phyloP scores from a whole-genome alignment of 805 yeast species.

The Wickerhamomyces hampshirensis region DNA sequence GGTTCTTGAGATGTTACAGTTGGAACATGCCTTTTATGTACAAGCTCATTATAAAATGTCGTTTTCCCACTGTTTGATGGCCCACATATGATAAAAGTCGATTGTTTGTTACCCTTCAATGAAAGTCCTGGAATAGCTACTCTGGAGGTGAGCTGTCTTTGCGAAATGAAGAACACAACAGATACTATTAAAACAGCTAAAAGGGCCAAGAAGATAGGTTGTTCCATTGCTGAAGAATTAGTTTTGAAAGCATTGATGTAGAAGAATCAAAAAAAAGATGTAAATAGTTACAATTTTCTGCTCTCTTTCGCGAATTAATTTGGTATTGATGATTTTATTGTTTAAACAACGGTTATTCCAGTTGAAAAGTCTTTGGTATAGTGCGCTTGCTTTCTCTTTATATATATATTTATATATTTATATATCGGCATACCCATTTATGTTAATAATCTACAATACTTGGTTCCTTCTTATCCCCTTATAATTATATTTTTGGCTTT shows the following conservation, averaged over 20 bases:
- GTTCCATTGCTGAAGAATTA: background rate
- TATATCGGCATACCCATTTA: too few relatives aligned
- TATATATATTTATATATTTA: too few relatives aligned
- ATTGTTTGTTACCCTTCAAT: slow-evolving; percentile 28
- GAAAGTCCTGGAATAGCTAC: slow-evolving; percentile 15
- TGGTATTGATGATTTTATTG: too few relatives aligned
- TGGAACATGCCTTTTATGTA: slow-evolving; percentile 24
- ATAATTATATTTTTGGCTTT: too few relatives aligned
- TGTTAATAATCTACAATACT: too few relatives aligned
- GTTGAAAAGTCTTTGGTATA: too few relatives aligned
- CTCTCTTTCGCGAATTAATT: too few relatives aligned
- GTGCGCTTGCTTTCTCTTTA: background rate
- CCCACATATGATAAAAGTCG: slow-evolving; percentile 62
- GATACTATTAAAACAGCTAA: slow-evolving; percentile 3
- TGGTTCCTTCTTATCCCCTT: too few relatives aligned
- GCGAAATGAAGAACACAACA: slow-evolving; percentile 10
- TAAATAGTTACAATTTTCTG: too few relatives aligned
- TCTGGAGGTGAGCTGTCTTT: slow-evolving; percentile 8
- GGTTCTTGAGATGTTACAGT: slow-evolving; percentile 52
- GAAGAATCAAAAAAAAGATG: too few relatives aligned
- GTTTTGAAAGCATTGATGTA: too few relatives aligned
- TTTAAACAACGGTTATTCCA: too few relatives aligned
- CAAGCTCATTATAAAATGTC: slow-evolving; percentile 37
- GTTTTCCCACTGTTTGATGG: slow-evolving; percentile 68
- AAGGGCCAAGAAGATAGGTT: background rate